Base-by-base conservation (phyloP, 192 early-diverging fungal species). In the Coemansia sp. region DNA sequence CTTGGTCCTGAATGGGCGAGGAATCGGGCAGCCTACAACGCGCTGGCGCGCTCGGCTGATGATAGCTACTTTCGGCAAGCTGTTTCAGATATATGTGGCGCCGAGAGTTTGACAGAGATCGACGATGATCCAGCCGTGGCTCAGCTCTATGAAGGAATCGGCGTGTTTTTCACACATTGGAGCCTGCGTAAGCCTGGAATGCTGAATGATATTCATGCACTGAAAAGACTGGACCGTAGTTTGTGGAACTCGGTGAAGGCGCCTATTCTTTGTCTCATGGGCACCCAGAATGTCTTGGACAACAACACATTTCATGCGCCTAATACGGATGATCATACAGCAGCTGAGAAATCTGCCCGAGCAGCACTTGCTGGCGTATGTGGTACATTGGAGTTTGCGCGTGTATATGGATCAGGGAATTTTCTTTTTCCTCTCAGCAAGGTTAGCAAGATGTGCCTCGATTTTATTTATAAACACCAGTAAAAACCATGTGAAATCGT, bases 161-260 rank as follows among this genome's bases (percentile, higher is more conserved):
- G 79, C 53, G 79, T 81, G 42, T 81, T 81, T 43, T 81, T 81
- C 20, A 76, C 70, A 15, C 64, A 75, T 32, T 81, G 70, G 70
- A 62, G 54, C 53, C 6, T 52, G 29, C 79, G 79, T 42, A 76
- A 73, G 42, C 74, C 74, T 8, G 79, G 79, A 14, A 66, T 67
- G 43, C 55, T 74, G 29, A 60, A 62, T 2, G 77, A 81, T 36
- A 59, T 63, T 46, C 61, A 70, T 17, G 69, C 75, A 66, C 73
- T 66, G 79, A 62, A 72, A 29, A 61, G 49, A 14, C 66, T 76
- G 10, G 74, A 81, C 36, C 63, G 74, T 23, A 62, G 61, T 38
- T 60, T 60, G 15, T 81, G 73, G 79, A 45, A 57, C 35, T 54
- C 75, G 67, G 74, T 76, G 29, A 69, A 59, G 1, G 56, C 74